Conservation (phyloP, 2,329 filamentous ascomycete species). For the Eutypella sp. region DNA sequence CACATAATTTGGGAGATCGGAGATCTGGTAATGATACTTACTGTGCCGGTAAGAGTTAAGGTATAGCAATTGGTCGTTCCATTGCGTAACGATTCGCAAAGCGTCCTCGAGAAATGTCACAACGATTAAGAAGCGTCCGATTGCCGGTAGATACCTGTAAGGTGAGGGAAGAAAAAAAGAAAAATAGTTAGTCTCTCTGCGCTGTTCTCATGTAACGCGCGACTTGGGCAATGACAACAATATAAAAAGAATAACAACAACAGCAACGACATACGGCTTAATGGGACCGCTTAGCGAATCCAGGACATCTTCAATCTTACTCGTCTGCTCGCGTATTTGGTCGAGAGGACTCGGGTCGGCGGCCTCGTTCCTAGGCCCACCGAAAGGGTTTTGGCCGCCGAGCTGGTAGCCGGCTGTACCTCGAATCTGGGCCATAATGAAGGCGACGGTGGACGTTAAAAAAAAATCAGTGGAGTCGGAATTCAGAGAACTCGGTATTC, state of each 20-base stretch:
- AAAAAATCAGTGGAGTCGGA: constrained; percentile 5
- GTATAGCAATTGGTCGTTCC: constrained; percentile 90
- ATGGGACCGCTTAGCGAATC: constrained; percentile 84
- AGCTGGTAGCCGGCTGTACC: constrained; percentile 79
- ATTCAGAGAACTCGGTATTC: constrained; percentile 18
- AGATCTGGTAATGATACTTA: constrained; percentile 46
- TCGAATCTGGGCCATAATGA: constrained; percentile 44
- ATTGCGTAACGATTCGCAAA: constrained; percentile 94
- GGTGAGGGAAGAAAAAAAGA: no score
- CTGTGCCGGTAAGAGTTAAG: constrained; percentile 89
- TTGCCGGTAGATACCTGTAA: constrained; percentile 80
- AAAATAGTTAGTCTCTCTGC: constrained; percentile 17
- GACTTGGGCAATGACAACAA: background rate
- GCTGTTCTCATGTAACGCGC: background rate
- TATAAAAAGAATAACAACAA: background rate
- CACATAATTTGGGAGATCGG: background rate
- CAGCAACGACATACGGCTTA: constrained; percentile 70
- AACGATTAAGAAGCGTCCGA: constrained; percentile 95
- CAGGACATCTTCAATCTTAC: constrained; percentile 94
- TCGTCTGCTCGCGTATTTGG: constrained; percentile 87
- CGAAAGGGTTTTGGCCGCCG: constrained; percentile 68
- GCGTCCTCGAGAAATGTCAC: constrained; percentile 98
- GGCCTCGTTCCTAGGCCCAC: constrained; percentile 54
- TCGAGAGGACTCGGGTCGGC: constrained; percentile 76
- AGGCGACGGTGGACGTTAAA: no score